Evolutionary conservation across 2,329 filamentous ascomycete species (phyloP), one percentile per base, ranked within the genome.

Genomic region (Rasamsonia emersonii): DNA sequence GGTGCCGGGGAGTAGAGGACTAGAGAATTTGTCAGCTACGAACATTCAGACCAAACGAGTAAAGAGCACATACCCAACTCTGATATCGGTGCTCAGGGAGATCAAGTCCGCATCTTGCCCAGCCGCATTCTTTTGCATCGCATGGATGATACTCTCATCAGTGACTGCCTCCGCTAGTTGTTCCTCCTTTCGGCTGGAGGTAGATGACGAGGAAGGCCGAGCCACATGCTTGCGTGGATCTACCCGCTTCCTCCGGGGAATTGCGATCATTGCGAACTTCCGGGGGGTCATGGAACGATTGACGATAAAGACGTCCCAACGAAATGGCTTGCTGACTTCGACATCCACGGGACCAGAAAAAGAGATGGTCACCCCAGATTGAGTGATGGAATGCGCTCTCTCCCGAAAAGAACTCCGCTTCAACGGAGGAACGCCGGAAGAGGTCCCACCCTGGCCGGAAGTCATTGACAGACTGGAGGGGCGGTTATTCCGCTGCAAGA

Each of bases 231-330:
- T 59, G 9, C 58, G 45, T 9, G 47, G 39, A 28, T 59, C 55
- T 2, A 59, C 50, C 30, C 60, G 56, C 43, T 62, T 67, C 18
- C 66, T 53, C 34, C 62, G 68, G 3, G 70, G 66, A 10, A 76
- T 60, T 1, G 67, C 66, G 13, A 71, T 51, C 24, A 79, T 56
- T 5, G 69, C 68, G 30, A 79, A 64, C 41, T 71, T 71, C 3
- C 71, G 65, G 13, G 60, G 46, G 29, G 65, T 62, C n/a, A 58
- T 51, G 9, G 71, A 75, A 9, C 68, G 66, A 42, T 79, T 79
- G 33, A 76, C 66, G 23, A 77, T 68, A 38, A 77, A 73, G 3
- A 78, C 58, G 23, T 64, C 58, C 65, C 74, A 73, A 6, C 59
- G 58, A 45, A 79, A 76, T 3, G 65, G 56, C 21, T 66, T 57